Evolutionary conservation across 2,329 filamentous ascomycete genomes (phyloP).

Genomic region (Monosporascus sp.): DNA sequence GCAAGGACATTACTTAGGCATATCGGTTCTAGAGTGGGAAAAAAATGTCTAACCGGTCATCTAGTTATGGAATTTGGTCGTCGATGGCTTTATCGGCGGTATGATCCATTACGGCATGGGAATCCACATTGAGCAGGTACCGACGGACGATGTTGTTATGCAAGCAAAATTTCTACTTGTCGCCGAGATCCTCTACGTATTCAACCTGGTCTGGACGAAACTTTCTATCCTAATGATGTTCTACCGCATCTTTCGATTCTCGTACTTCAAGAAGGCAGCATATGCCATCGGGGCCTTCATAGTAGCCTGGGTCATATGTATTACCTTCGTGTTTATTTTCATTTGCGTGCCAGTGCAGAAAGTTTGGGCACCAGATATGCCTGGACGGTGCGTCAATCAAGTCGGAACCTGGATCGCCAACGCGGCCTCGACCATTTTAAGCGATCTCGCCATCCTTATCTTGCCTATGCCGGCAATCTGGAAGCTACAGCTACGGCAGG

Average conservation of each 20-base stretch:
- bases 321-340: constrained; percentile 46
- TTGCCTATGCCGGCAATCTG: constrained; percentile 42
- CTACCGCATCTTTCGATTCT: constrained; percentile 44
- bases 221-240: constrained; percentile 47
- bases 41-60: background rate
- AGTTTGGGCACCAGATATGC: constrained; percentile 40
- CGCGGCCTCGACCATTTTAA: constrained; percentile 41
- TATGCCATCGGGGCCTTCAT: constrained; percentile 37
- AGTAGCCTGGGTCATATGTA: constrained; percentile 41
- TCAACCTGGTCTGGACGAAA: constrained; percentile 45
- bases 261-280: constrained; percentile 36
- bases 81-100: constrained; percentile 43
- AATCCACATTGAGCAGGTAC: constrained; percentile 36
- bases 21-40: background rate
- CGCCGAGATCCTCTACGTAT: constrained; percentile 43
- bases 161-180: constrained; percentile 43
- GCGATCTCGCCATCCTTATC: constrained; percentile 39
- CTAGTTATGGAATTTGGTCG: constrained; percentile 36
- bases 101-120: constrained; percentile 44
- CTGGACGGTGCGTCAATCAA: constrained; percentile 44
- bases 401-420: constrained; percentile 47
- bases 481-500: constrained; percentile 35
- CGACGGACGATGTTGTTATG: constrained; percentile 31
- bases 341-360: constrained; percentile 46
- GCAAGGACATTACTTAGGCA: background rate